Evolutionary conservation across 1,284 basidiomycete genomes (phyloP).

Genomic region (Golubevia sp.): DNA sequence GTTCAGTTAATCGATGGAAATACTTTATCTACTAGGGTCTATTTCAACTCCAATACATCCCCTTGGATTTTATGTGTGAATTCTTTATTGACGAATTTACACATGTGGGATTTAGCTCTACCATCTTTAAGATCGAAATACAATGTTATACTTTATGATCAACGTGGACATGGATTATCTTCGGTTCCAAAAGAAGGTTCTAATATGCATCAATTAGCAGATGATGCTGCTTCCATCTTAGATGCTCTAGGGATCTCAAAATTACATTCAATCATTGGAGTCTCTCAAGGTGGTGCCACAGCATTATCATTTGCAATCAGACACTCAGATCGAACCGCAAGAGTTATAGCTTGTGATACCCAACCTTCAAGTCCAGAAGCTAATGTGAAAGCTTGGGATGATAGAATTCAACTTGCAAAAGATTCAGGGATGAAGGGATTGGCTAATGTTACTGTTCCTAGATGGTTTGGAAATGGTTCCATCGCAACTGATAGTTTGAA

Average conservation of each 20-base stretch:
- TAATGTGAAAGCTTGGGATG: constrained; percentile 63
- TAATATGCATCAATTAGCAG: constrained; percentile 61
- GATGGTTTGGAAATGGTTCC: constrained; percentile 37
- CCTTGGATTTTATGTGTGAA: constrained; percentile 63
- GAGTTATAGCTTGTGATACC: constrained; percentile 63
- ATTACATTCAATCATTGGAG: constrained; percentile 61
- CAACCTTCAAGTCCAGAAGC: constrained; percentile 62
- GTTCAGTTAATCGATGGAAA: constrained; percentile 34
- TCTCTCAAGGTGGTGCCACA: constrained; percentile 64
- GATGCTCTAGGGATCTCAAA: constrained; percentile 52
- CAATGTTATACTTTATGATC: constrained; percentile 64
- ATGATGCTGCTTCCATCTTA: constrained; percentile 62
- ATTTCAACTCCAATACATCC: constrained; percentile 39
- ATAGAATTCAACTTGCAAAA: constrained; percentile 62
- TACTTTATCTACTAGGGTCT: constrained; percentile 32
- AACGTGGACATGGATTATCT: constrained; percentile 62
- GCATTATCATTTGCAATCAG: constrained; percentile 61
- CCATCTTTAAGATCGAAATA: constrained; percentile 57
- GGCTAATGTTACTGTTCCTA: constrained; percentile 34
- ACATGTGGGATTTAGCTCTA: constrained; percentile 63
- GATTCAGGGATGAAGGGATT: constrained; percentile 32
- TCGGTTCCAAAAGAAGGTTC: constrained; percentile 56
- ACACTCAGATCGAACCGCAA: constrained; percentile 50
- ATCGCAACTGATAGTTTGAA: constrained; percentile 21
- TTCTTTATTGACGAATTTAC: constrained; percentile 63